These are phyloP conservation scores for Camillea tinctor DNA, from an alignment of 2,329 filamentous ascomycete genomes.

Conservation along the genomic window DNA sequence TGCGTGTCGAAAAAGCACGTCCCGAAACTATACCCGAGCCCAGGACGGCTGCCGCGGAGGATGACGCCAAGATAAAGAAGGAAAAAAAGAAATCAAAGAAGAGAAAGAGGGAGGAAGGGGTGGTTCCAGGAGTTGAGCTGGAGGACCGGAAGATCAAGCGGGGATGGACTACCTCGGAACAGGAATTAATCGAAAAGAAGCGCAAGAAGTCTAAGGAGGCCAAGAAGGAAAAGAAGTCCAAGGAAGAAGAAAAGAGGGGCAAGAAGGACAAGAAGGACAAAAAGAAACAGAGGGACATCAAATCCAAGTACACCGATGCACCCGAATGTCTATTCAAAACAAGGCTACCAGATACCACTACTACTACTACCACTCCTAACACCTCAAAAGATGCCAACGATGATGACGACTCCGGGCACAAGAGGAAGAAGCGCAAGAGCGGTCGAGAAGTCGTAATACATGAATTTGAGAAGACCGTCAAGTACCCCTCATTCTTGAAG, in stretches of 20 bases:
- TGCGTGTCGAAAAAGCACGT: slow-evolving; percentile 79
- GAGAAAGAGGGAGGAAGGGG: slow-evolving; percentile 50
- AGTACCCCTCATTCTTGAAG: slow-evolving; percentile 80
- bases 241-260: slow-evolving; percentile 35
- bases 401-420: slow-evolving; percentile 44
- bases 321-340: slow-evolving; percentile 85
- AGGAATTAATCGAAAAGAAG: slow-evolving; percentile 48
- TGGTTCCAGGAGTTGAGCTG: slow-evolving; percentile 67
- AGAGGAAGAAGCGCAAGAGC: slow-evolving; percentile 60
- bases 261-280: slow-evolving; percentile 49
- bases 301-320: slow-evolving; percentile 77
- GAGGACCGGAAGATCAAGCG: slow-evolving; percentile 79
- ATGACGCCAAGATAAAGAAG: slow-evolving; percentile 31
- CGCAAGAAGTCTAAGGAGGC: slow-evolving; percentile 37
- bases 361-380: neutral
- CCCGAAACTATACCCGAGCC: slow-evolving; percentile 54
- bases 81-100: slow-evolving; percentile 47
- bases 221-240: slow-evolving; percentile 44
- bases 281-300: slow-evolving; percentile 53
- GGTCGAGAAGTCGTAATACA: slow-evolving; percentile 69
- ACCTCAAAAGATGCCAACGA: slow-evolving; percentile 42
- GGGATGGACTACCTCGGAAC: slow-evolving; percentile 76
- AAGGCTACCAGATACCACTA: slow-evolving; percentile 55
- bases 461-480: slow-evolving; percentile 84
- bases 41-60: slow-evolving; percentile 32